phyloP scores from a whole-genome alignment of 306 rosid genomes.

The Hippophae rhamnoides region DNA sequence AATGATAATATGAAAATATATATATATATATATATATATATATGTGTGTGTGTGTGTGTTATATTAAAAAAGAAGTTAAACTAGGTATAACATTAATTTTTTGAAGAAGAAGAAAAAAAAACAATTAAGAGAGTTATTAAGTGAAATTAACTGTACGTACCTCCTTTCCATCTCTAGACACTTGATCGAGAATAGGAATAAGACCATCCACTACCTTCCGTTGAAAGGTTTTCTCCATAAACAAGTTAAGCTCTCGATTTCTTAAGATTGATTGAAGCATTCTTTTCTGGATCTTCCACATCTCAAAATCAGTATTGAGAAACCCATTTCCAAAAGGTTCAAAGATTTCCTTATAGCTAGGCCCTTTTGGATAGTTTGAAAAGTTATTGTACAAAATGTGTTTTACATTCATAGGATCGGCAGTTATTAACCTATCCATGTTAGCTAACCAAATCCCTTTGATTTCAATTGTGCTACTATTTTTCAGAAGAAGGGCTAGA shows the following conservation, averaged over 20 bases:
- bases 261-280: slow-evolving; percentile 1
- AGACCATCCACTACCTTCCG: slow-evolving; percentile 20
- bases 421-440: slow-evolving; percentile 5
- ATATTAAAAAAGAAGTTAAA: no score
- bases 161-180: background rate
- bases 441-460: slow-evolving; percentile 28
- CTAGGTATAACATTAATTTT: no score
- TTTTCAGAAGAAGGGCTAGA: background rate
- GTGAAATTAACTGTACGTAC: background rate
- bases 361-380: slow-evolving; percentile 19
- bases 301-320: slow-evolving; percentile 12
- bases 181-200: slow-evolving; percentile 26
- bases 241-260: background rate
- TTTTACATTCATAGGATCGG: slow-evolving; percentile 29
- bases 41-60: no score
- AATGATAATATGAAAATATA: no score
- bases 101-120: no score
- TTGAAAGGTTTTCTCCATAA: slow-evolving; percentile 9
- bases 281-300: slow-evolving; percentile 19
- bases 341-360: slow-evolving; percentile 14
- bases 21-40: no score
- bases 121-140: background rate
- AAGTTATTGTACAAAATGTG: slow-evolving; percentile 18
- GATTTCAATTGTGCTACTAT: slow-evolving; percentile 14
- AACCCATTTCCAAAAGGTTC: slow-evolving; percentile 27